Conservation (phyloP, 176 grass and related monocot species). For the Musa troglodytarum region DNA sequence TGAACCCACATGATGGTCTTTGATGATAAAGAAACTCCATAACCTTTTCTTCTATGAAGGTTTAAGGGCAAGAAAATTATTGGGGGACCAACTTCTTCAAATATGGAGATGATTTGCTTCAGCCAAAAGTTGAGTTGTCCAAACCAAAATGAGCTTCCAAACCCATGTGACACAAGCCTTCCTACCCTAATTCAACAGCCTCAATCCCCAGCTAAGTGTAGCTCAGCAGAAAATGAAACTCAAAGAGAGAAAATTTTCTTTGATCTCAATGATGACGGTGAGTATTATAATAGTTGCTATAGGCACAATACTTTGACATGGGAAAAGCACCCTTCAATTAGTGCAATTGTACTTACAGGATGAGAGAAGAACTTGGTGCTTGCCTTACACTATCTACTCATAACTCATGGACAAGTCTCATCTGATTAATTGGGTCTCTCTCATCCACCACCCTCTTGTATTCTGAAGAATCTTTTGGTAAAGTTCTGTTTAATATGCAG, state of each 20-base stretch:
- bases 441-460: no score
- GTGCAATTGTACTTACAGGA: not conserved
- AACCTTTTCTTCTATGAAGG: slow-evolving; percentile 10
- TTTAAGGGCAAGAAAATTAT: slow-evolving; percentile 35
- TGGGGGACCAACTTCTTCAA: slow-evolving; percentile 12
- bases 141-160: slow-evolving; percentile 12
- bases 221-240: not conserved
- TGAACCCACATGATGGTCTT: not conserved
- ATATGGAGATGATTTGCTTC: slow-evolving; percentile 25
- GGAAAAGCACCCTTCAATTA: not conserved
- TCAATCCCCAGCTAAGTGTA: slow-evolving; percentile 19
- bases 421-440: not conserved
- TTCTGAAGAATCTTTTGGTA: not conserved
- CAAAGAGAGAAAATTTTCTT: slow-evolving; percentile 17
- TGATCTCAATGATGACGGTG: slow-evolving; percentile 40
- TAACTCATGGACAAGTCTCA: not conserved
- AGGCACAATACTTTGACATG: not conserved
- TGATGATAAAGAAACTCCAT: not conserved
- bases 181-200: slow-evolving; percentile 3
- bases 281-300: not conserved
- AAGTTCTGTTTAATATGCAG: no score
- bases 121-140: slow-evolving; percentile 20
- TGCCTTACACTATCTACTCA: not conserved
- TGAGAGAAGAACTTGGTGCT: not conserved
- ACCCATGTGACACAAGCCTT: not conserved